Conservation (phyloP, 345 rosid species). For the Balakata baccata region DNA sequence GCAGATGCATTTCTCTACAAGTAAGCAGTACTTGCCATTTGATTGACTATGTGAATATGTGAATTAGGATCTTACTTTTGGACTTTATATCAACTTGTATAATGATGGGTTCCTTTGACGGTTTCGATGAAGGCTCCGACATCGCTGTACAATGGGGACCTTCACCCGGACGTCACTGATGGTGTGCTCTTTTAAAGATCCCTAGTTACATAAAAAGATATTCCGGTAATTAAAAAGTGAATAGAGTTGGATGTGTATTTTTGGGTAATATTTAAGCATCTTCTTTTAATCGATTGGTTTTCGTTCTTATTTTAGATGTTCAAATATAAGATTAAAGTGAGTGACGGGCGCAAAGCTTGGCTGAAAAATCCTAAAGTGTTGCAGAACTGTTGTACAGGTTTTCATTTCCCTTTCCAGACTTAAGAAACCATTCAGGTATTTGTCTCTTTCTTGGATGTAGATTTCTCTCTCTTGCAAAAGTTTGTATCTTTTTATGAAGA, state of each 20-base stretch:
- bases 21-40: slow-evolving; percentile 45
- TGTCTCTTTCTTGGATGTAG: slow-evolving; percentile 3
- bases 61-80: background rate
- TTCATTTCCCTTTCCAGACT: slow-evolving; percentile 53
- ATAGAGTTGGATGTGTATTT: background rate
- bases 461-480: slow-evolving; percentile 12
- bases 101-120: too few species aligned
- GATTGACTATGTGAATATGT: background rate
- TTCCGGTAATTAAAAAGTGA: background rate
- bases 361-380: slow-evolving; percentile 72
- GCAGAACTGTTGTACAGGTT: slow-evolving; percentile 76
- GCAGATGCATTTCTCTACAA: slow-evolving; percentile 99
- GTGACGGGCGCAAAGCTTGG: slow-evolving; percentile 83
- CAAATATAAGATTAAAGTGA: slow-evolving; percentile 61
- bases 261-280: background rate
- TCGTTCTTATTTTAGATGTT: slow-evolving; percentile 56
- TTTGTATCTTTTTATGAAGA: slow-evolving; percentile 13
- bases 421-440: slow-evolving; percentile 48
- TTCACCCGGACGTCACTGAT: too few species aligned
- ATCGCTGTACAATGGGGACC: too few species aligned
- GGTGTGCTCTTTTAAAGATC: background rate
- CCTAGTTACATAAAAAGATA: background rate
- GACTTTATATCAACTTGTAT: background rate
- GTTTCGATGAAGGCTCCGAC: too few species aligned
- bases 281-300: background rate